phyloP scores from a whole-genome alignment of 371 early-diverging fungal species.

The Cokeromyces recurvatus region DNA sequence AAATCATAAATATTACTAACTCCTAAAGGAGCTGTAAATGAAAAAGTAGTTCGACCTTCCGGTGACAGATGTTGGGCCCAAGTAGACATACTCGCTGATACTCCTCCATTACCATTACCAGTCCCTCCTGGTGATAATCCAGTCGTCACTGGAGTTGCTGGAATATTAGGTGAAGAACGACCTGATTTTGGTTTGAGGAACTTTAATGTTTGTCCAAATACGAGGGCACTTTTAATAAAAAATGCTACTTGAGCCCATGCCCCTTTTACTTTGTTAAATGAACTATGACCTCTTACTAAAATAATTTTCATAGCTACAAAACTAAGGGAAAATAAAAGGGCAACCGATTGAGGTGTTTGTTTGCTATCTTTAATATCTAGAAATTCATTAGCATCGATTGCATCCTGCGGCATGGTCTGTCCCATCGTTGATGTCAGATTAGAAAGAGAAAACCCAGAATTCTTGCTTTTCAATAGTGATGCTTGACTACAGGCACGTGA shows the following conservation, averaged over 20 bases:
- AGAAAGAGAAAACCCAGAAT: constrained; percentile 38
- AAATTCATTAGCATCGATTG: constrained; percentile 7
- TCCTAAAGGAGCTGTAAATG: constrained; percentile 9
- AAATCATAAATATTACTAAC: constrained; percentile 36
- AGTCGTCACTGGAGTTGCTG: neutral
- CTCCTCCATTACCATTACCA: neutral
- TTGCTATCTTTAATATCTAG: constrained; percentile 35
- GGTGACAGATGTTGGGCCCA: constrained; percentile 3
- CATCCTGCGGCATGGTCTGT: constrained; percentile 5
- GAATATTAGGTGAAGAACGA: constrained; percentile 11
- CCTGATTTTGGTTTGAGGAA: constrained; percentile 12
- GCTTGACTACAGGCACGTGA: constrained; percentile 38
- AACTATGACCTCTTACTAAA: constrained; percentile 43
- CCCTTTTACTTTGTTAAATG: constrained; percentile 37
- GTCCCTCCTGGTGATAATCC: constrained; percentile 16
- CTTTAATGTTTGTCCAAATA: constrained; percentile 31
- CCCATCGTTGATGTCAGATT: constrained; percentile 22
- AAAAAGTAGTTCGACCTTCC: constrained; percentile 4
- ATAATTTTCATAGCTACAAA: constrained; percentile 56
- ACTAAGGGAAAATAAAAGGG: constrained; percentile 36
- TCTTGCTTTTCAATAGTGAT: constrained; percentile 26
- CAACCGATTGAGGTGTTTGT: constrained; percentile 23
- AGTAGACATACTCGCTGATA: constrained; percentile 7
- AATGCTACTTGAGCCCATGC: constrained; percentile 41
- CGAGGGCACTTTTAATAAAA: constrained; percentile 30